Base-by-base conservation (phyloP, 164 flowering plant species). In the Dillenia suffruticosa region DNA sequence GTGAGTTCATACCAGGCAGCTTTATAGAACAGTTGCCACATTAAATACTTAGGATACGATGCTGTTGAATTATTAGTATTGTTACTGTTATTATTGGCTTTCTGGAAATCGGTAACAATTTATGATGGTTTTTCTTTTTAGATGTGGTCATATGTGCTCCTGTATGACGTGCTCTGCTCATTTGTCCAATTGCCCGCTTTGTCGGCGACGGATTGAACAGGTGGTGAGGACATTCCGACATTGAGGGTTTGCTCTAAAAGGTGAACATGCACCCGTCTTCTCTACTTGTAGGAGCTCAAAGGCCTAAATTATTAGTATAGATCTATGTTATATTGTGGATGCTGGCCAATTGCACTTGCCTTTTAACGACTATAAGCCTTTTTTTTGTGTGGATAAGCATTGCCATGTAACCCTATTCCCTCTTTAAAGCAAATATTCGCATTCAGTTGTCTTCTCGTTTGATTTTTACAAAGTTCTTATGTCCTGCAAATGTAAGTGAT, bases 61-160 rank as follows among this genome's bases (percentile, higher is more conserved):
- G 40, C 40, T 5, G 40, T 4, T 32, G 40, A 32, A 32, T 32
- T 32, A 4, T 32, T 32, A 32, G 40, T 32, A 32, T 32, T 32
- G 40, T 6, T 32, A 32, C 40, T 32, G 40, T 32, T 32, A 4
- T 32, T 32, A 32, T 5, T 32, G 40, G 40, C 40, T 32, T 32
- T 32, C 40, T 4, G 40, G 40, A 5, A 32, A 32, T 32, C 6
- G 5, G 5, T 32, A 32, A 32, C 40, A 32, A 32, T 32, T 32
- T 32, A 32, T 6, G 40, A 32, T 32, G 40, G 40, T 32, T 32
- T 32, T 32, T 6, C 40, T 32, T 69, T 72, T 73, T 85, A 94
- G 99, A 84, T 94, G 99, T 58, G 99, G 97, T 58, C 99, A 94
- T 68, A 86, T 94, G 97, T 91, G 97, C 80, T 88, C 96, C 59